Percentiles rank a stretch among this genome's conserved stretches.
phyloP scores from a whole-genome alignment of 495 filamentous ascomycete species.

The Barbatosphaeria neglecta region DNA sequence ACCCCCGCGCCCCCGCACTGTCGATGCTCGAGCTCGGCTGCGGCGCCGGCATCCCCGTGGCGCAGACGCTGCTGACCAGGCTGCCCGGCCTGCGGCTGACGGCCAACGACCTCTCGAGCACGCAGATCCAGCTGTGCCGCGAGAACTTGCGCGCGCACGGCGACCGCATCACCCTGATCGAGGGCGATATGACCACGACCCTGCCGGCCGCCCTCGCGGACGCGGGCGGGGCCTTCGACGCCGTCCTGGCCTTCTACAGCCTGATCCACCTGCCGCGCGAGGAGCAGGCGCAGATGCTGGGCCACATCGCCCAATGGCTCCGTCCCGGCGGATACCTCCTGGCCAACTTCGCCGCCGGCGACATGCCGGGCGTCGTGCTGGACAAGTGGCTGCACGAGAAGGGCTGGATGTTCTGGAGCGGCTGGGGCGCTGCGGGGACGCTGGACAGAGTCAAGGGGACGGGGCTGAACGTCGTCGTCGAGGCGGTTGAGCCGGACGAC shows the following conservation, averaged over 20 bases:
- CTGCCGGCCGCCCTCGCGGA: neutral
- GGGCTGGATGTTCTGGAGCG: slow-evolving; percentile 27
- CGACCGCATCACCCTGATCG: slow-evolving; percentile 6
- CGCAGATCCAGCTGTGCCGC: slow-evolving; percentile 14
- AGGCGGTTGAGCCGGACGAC: slow-evolving; percentile 10
- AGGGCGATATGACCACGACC: slow-evolving; percentile 25
- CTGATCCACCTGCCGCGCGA: slow-evolving; percentile 24
- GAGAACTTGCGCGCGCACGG: slow-evolving; percentile 4
- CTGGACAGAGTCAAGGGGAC: slow-evolving; percentile 9
- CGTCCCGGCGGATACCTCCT: slow-evolving; percentile 20
- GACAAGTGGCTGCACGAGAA: slow-evolving; percentile 19
- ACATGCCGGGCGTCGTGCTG: slow-evolving; percentile 5
- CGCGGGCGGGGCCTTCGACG: slow-evolving; percentile 13
- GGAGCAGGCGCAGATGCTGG: slow-evolving; percentile 22
- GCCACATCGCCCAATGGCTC: slow-evolving; percentile 14
- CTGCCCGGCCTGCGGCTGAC: slow-evolving; percentile 5
- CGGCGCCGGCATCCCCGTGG: slow-evolving; percentile 20
- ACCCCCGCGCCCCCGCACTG: no score
- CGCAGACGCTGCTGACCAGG: slow-evolving; percentile 10
- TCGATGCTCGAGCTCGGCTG: slow-evolving; percentile 24
- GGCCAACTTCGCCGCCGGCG: slow-evolving; percentile 16
- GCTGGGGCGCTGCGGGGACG: slow-evolving; percentile 17
- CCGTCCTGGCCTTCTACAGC: slow-evolving; percentile 19
- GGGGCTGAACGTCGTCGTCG: slow-evolving; percentile 14
- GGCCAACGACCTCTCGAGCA: slow-evolving; percentile 22